Conservation (phyloP, 148 eudicot genomes). For the Salicornia ramosissima region DNA sequence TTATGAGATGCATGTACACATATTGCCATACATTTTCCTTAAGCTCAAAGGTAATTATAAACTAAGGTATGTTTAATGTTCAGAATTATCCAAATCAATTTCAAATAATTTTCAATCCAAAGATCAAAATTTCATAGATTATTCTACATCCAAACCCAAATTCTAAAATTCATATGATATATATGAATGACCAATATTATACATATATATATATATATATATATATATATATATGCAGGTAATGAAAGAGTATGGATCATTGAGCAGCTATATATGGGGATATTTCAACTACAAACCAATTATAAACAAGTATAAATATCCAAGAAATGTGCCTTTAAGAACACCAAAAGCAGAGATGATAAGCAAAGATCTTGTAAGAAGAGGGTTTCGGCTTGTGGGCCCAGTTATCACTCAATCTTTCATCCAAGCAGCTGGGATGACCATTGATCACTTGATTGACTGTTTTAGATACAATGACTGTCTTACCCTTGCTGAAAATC, state of each 20-base stretch:
- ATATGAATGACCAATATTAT: no score
- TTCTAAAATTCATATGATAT: background rate
- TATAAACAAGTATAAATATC: constrained; percentile 71
- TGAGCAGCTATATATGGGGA: constrained; percentile 83
- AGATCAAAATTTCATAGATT: no score
- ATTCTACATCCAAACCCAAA: background rate
- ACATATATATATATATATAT: no score
- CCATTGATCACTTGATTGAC: constrained; percentile 88
- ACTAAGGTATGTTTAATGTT: no score
- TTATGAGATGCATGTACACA: no score
- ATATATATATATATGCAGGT: constrained; percentile 35
- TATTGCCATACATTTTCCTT: no score
- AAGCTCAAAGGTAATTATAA: no score
- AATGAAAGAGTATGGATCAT: constrained; percentile 76
- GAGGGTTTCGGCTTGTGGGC: constrained; percentile 85
- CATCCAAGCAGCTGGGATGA: constrained; percentile 96
- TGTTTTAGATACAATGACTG: constrained; percentile 82
- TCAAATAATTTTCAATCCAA: no score
- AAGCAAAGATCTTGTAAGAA: constrained; percentile 70
- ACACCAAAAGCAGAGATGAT: constrained; percentile 79
- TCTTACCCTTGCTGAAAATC: constrained; percentile 83
- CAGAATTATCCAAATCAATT: no score
- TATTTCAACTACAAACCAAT: constrained; percentile 73
- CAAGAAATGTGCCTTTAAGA: constrained; percentile 92
- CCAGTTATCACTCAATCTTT: constrained; percentile 90